phyloP scores from a whole-genome alignment of 176 grass and related monocot genomes.

The Eleusine indica region DNA sequence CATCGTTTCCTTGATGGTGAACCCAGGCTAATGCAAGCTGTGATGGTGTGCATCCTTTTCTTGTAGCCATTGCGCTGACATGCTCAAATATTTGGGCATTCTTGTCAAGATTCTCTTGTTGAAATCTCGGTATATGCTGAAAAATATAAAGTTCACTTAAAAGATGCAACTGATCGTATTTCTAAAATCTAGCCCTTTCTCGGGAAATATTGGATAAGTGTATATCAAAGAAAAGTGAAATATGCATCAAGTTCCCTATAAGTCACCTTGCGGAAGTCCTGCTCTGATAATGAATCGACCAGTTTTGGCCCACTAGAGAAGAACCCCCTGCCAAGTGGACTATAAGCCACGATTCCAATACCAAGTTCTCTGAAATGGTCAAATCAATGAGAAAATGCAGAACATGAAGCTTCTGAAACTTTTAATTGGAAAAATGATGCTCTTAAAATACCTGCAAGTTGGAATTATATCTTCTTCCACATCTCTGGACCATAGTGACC shows the following conservation, averaged over 20 bases:
- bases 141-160: neutral
- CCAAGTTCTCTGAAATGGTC: slow-evolving; percentile 43
- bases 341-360: slow-evolving; percentile 65
- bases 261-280: slow-evolving; percentile 62
- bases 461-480: slow-evolving; percentile 63
- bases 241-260: neutral
- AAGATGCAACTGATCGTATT: neutral
- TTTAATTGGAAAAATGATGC: neutral
- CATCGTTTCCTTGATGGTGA: slow-evolving; percentile 54
- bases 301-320: slow-evolving; percentile 58
- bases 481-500: slow-evolving; percentile 71
- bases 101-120: slow-evolving; percentile 43
- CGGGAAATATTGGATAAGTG: neutral
- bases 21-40: slow-evolving; percentile 70
- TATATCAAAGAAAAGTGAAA: neutral
- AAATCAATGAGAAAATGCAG: neutral
- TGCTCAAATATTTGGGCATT: slow-evolving; percentile 46
- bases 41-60: slow-evolving; percentile 60
- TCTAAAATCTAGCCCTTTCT: neutral
- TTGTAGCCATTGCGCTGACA: slow-evolving; percentile 29
- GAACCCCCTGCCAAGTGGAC: slow-evolving; percentile 70
- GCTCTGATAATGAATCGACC: slow-evolving; percentile 45
- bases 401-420: neutral
- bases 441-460: slow-evolving; percentile 51
- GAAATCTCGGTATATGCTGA: slow-evolving; percentile 41